These are phyloP conservation scores for Diplodia seriata DNA, from an alignment of 2,329 filamentous ascomycete species.

Conservation along the genomic window DNA sequence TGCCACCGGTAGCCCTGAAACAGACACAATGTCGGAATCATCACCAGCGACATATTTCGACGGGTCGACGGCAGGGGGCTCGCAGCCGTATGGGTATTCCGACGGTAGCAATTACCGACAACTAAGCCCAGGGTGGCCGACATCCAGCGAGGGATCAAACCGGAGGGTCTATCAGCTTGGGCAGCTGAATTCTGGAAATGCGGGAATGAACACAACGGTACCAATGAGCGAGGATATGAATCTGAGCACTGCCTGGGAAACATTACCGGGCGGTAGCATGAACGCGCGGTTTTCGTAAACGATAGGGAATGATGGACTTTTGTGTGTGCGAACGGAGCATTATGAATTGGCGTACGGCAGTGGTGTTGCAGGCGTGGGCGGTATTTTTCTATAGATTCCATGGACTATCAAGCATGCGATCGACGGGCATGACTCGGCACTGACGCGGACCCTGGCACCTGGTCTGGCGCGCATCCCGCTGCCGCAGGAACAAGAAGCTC, in stretches of 20 bases:
- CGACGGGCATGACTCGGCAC: conserved; percentile 3
- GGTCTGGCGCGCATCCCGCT: conserved; percentile 13
- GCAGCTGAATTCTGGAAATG: conserved; percentile 1
- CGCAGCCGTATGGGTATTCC: conserved; percentile 18
- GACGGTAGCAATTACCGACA: conserved; percentile 14
- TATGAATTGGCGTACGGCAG: neutral
- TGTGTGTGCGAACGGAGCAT: neutral
- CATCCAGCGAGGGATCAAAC: conserved; percentile 4
- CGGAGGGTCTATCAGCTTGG: conserved; percentile 28
- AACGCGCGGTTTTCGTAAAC: conserved; percentile 34
- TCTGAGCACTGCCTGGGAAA: conserved; percentile 34
- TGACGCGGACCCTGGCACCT: conserved; percentile 15
- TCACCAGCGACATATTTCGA: conserved; percentile 22
- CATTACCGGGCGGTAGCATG: conserved; percentile 35
- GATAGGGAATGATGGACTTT: no score
- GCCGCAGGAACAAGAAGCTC: conserved; percentile 15
- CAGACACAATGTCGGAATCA: conserved; percentile 18
- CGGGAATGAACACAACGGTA: conserved; percentile 5
- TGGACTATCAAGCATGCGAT: neutral
- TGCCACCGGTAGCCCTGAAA: conserved; percentile 8
- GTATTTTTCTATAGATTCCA: neutral
- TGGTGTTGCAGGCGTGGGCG: neutral
- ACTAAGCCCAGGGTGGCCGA: conserved; percentile 23
- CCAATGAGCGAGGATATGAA: conserved; percentile 31
- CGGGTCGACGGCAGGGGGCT: conserved; percentile 11